A percentile compares a stretch with the other conserved stretches of the same genome.
Evolutionary conservation across 1,139 yeast species (phyloP).

Genomic region (Zygosaccharomyces sapae): DNA sequence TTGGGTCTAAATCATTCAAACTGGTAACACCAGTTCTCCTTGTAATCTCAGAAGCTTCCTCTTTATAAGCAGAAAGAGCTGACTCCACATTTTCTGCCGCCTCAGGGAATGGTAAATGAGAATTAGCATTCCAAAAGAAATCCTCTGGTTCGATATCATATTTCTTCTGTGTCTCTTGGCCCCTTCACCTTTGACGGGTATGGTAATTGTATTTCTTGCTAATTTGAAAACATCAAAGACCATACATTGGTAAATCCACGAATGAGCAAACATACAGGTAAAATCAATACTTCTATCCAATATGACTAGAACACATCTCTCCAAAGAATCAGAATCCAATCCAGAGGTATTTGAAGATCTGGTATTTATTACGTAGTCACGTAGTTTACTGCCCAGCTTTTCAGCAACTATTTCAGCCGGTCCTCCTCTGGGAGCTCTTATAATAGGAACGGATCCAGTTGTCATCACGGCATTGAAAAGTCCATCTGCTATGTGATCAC

Average conservation of each 20-base stretch:
- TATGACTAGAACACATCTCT: slow-evolving; percentile 72
- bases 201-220: slow-evolving; percentile 71
- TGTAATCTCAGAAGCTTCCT: slow-evolving; percentile 83
- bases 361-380: slow-evolving; percentile 79
- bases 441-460: slow-evolving; percentile 75
- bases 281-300: slow-evolving; percentile 87
- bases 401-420: slow-evolving; percentile 94
- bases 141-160: slow-evolving; percentile 85
- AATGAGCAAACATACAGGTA: slow-evolving; percentile 90
- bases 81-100: slow-evolving; percentile 93
- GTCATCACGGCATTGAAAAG: slow-evolving; percentile 77
- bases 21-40: slow-evolving; percentile 66
- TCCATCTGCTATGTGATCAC: slow-evolving; percentile 72
- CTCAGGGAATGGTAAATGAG: slow-evolving; percentile 92
- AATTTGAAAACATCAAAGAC: slow-evolving; percentile 87
- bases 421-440: slow-evolving; percentile 87
- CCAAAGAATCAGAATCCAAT: slow-evolving; percentile 37
- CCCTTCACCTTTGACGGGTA: slow-evolving; percentile 43
- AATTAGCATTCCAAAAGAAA: slow-evolving; percentile 82
- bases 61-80: slow-evolving; percentile 74
- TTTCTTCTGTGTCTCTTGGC: slow-evolving; percentile 42
- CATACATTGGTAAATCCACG: slow-evolving; percentile 97
- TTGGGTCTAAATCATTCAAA: slow-evolving; percentile 69
- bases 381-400: slow-evolving; percentile 71
- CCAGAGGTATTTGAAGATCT: slow-evolving; percentile 39